These are phyloP conservation scores for Monilinia vaccinii-corymbosi DNA, from an alignment of 2,329 filamentous ascomycete genomes.

Conservation along the genomic window DNA sequence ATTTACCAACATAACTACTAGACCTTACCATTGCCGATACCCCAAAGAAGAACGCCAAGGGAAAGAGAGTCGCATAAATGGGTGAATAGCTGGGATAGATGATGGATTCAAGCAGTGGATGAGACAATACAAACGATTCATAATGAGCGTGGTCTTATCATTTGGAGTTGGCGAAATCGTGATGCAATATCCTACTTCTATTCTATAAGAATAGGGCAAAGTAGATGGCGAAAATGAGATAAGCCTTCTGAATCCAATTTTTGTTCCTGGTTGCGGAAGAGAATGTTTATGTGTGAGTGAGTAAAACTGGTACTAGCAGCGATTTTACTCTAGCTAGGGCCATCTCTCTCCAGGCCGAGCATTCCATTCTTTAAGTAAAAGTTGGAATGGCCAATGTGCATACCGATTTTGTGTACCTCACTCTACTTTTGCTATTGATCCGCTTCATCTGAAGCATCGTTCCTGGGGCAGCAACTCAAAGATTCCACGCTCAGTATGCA, in stretches of 20 bases:
- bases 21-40: constrained; percentile 51
- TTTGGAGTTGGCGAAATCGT: constrained; percentile 1
- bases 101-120: constrained; percentile 9
- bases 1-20: constrained; percentile 26
- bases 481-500: too few species aligned
- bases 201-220: not conserved
- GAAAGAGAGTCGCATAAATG: constrained; percentile 29
- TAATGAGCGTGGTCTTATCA: not conserved
- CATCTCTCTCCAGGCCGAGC: not conserved
- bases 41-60: constrained; percentile 49
- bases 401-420: not conserved
- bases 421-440: too few species aligned
- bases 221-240: not conserved
- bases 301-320: not conserved
- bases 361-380: not conserved
- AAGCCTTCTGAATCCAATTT: not conserved
- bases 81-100: not conserved
- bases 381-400: not conserved
- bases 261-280: not conserved
- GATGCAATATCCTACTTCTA: constrained; percentile 3
- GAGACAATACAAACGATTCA: constrained; percentile 3
- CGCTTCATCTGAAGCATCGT: too few species aligned
- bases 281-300: not conserved
- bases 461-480: too few species aligned
- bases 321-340: not conserved